Conservation (phyloP, 441 rosid species). For the Adansonia gregorii region DNA sequence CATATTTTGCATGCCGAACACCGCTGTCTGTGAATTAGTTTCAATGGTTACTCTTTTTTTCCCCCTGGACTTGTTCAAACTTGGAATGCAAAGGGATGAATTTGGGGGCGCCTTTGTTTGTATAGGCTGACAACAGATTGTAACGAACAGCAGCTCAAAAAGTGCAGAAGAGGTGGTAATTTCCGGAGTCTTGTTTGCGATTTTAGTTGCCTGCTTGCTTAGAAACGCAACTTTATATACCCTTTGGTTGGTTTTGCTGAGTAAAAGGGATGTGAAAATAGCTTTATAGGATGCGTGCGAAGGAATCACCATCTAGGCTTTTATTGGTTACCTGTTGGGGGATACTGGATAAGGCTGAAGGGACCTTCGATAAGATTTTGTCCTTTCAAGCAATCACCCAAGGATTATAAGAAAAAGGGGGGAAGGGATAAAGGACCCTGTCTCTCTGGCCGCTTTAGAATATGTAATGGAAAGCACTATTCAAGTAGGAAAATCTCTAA, state of each 20-base stretch:
- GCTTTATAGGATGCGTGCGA: conserved; percentile 5
- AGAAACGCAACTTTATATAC: conserved; percentile 28
- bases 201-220: conserved; percentile 32
- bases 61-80: conserved; percentile 45
- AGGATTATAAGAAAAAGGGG: too few species aligned
- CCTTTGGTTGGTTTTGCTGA: conserved; percentile 25
- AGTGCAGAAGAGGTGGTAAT: conserved; percentile 45
- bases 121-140: conserved; percentile 67
- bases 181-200: conserved; percentile 41
- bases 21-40: conserved; percentile 47
- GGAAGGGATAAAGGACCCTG: too few species aligned
- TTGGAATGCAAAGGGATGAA: conserved; percentile 46
- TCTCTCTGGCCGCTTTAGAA: too few species aligned
- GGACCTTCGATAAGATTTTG: too few species aligned
- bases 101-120: conserved; percentile 44
- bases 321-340: conserved; percentile 2
- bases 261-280: not conserved
- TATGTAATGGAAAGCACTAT: too few species aligned
- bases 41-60: conserved; percentile 41
- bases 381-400: too few species aligned
- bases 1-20: conserved; percentile 45
- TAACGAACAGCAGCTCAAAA: conserved; percentile 58
- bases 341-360: conserved; percentile 15
- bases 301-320: not conserved
- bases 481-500: too few species aligned